Percentiles rank a stretch among this genome's conserved stretches.
Evolutionary conservation across 1,284 basidiomycete genomes (phyloP).

Genomic region (Leccinum subrobustum): DNA sequence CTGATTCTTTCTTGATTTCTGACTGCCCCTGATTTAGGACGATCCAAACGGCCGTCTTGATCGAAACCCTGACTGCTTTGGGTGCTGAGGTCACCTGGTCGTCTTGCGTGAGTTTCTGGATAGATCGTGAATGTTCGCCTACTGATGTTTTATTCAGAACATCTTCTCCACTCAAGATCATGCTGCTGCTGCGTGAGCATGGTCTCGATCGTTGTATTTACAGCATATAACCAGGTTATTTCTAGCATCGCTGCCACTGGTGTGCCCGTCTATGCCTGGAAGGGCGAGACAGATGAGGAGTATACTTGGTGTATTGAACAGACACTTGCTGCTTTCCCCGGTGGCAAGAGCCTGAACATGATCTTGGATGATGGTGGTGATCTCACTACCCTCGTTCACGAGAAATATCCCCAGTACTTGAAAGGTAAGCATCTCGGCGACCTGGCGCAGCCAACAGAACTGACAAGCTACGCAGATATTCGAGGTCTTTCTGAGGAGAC

Average conservation of each 20-base stretch:
- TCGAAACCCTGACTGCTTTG: constrained; percentile 92
- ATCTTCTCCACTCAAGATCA: constrained; percentile 99
- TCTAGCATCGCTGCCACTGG: constrained; percentile 92
- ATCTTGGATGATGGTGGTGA: constrained; percentile 99
- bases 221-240: constrained; percentile 2
- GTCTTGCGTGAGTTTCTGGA: constrained; percentile 72
- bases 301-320: constrained; percentile 99
- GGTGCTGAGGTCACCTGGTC: constrained; percentile 99
- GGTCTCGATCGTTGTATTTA: constrained; percentile 2
- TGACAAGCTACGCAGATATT: constrained; percentile 53
- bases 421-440: constrained; percentile 44
- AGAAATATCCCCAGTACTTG: constrained; percentile 93
- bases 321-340: constrained; percentile 80
- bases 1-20: not conserved
- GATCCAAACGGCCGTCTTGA: constrained; percentile 95
- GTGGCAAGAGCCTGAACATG: constrained; percentile 91
- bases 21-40: constrained; percentile 56
- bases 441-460: not conserved
- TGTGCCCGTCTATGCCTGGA: constrained; percentile 99
- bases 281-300: constrained; percentile 99
- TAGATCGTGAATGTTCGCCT: constrained; percentile 1
- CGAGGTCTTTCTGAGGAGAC: constrained; percentile 98
- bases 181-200: constrained; percentile 90
- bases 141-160: constrained; percentile 58
- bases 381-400: constrained; percentile 92